Percentiles rank a stretch among this genome's conserved stretches.
phyloP scores from a whole-genome alignment of 768 basidiomycete genomes.

The Cystobasidium tubakii region DNA sequence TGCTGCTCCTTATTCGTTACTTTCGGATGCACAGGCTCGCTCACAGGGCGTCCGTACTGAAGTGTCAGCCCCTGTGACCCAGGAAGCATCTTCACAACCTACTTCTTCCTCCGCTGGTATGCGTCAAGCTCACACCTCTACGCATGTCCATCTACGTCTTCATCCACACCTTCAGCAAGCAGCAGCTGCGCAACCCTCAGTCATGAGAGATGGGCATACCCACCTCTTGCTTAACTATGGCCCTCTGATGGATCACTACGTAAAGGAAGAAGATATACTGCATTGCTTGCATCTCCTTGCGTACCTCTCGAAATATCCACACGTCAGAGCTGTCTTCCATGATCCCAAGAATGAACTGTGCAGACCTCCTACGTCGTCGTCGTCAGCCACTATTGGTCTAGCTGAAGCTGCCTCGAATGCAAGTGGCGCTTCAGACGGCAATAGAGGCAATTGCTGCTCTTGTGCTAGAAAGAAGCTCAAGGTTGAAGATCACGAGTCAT shows the following conservation, averaged over 20 bases:
- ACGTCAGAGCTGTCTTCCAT: constrained; percentile 92
- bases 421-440: background rate
- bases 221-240: constrained; percentile 27
- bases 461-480: constrained; percentile 30
- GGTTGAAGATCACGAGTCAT: background rate
- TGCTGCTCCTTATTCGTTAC: background rate
- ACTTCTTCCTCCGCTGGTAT: background rate
- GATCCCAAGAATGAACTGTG: constrained; percentile 55
- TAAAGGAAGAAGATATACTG: constrained; percentile 89
- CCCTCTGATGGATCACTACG: constrained; percentile 49
- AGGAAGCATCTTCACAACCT: background rate
- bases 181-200: background rate
- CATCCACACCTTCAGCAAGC: background rate
- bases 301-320: constrained; percentile 94
- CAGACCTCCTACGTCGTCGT: background rate
- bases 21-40: background rate
- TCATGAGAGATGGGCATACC: background rate
- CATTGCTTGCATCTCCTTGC: constrained; percentile 86
- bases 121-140: background rate
- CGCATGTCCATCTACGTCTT: constrained; percentile 4
- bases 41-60: background rate
- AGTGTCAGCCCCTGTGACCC: background rate
- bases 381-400: background rate
- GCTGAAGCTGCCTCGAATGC: background rate
- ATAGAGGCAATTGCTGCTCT: constrained; percentile 6